Evolutionary conservation across 2,329 filamentous ascomycete species (phyloP), one percentile per base, ranked within the genome.

Genomic region (Pezicula carpinea): DNA sequence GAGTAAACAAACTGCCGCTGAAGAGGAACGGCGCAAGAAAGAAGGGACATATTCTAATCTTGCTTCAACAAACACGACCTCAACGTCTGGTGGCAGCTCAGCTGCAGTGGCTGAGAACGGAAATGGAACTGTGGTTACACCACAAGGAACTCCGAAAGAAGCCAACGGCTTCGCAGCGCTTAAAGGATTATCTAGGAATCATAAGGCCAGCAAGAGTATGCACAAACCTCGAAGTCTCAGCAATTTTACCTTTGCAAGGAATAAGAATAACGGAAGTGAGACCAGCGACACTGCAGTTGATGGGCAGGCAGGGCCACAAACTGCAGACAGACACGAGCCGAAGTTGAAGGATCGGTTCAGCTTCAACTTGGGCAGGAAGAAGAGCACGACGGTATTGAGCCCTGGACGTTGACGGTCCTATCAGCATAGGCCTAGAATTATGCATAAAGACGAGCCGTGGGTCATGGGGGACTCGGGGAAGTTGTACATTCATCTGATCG

Each of bases 161-260:
- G 57, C 67, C 18, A 69, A 69, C 39, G 70, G 73, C 5, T 72
- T 80, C 26, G 47, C 47, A 50, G 5, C 52, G 50, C 10, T 47
- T 61, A 17, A 57, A 46, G 43, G 19, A 17, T 13, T 44, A 6
- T 44, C 80, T 58, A 76, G 87, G 38, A 82, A 87, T 53, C 79
- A 83, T 56, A 76, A 83, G 46, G 81, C 81, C 8, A 89, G 84
- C 64, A 92, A 88, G 70, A 90, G 87, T 53, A 77, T 95, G 71
- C 80, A 33, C 35, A 40, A 40, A 23, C 26, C 26, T 29, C 38
- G 38, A 15, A 59, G 87, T 41, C 80, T 84, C 53, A 89, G 85
- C 66, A 86, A 87, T 55, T 83, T 88, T 59, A 79, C 77, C 26
- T 86, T 87, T 60, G 68, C 84, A 32, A 72, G 75, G 57, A 80